A percentile compares a stretch with the other conserved stretches of the same genome.
Evolutionary conservation across 2,329 filamentous ascomycete genomes (phyloP).

Genomic region (Polytolypa hystricis): DNA sequence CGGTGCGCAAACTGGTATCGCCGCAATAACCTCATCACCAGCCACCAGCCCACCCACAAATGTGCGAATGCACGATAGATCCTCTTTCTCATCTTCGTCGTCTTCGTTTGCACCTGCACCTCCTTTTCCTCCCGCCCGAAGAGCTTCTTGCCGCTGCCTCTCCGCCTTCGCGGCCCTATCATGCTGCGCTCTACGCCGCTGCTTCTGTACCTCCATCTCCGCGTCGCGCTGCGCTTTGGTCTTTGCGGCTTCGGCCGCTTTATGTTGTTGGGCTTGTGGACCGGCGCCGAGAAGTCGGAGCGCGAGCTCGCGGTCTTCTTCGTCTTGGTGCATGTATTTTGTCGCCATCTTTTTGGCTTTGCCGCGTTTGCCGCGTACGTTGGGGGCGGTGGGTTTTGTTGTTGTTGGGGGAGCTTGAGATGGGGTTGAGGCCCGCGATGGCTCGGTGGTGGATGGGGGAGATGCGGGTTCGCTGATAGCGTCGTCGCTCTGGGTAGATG

Average conservation of each 20-base stretch:
- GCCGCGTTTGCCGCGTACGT: conserved; percentile 59
- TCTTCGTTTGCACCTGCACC: conserved; percentile 46
- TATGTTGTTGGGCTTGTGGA: conserved; percentile 47
- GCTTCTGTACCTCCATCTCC: conserved; percentile 58
- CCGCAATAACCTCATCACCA: conserved; percentile 62
- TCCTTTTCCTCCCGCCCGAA: conserved; percentile 54
- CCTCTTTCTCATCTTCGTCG: conserved; percentile 32
- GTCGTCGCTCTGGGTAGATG: conserved; percentile 3
- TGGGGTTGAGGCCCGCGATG: conserved; percentile 14
- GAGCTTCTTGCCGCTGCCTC: conserved; percentile 56
- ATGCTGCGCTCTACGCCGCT: conserved; percentile 70
- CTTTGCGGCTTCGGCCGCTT: conserved; percentile 52
- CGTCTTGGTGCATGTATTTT: conserved; percentile 91
- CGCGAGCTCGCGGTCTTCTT: conserved; percentile 76
- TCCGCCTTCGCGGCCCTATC: conserved; percentile 56
- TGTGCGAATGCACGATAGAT: conserved; percentile 49
- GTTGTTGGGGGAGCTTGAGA: conserved; percentile 10
- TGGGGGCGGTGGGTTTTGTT: conserved; percentile 13
- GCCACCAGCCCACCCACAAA: conserved; percentile 65
- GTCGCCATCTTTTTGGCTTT: conserved; percentile 79
- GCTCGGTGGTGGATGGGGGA: conserved; percentile 10
- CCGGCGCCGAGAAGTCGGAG: conserved; percentile 76
- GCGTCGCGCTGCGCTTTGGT: conserved; percentile 58
- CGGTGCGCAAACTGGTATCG: conserved; percentile 51
- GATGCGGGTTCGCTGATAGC: conserved; percentile 11